Conservation (phyloP, 164 flowering plant genomes). For the Stephania cephalantha region DNA sequence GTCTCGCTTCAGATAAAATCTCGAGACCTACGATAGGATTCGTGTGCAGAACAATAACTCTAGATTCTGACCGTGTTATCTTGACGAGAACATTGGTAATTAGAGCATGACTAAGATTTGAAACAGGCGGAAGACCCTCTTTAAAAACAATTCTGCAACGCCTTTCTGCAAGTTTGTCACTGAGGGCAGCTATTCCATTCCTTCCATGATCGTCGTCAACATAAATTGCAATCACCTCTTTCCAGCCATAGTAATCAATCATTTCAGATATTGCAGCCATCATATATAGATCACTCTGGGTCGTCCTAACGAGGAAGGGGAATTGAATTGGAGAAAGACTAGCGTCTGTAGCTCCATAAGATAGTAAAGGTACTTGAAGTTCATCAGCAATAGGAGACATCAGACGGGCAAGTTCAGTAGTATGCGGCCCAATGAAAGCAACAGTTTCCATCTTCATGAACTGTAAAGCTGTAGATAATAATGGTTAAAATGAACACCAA, state of each 20-base stretch:
- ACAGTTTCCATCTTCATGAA: slow-evolving; percentile 74
- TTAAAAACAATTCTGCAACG: slow-evolving; percentile 68
- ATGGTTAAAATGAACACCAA: background rate
- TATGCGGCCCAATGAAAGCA: slow-evolving; percentile 85
- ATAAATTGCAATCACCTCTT: slow-evolving; percentile 60
- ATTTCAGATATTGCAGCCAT: slow-evolving; percentile 83
- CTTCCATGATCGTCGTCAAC: slow-evolving; percentile 80
- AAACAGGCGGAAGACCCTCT: slow-evolving; percentile 39
- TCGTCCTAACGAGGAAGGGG: slow-evolving; percentile 70
- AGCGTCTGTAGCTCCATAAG: slow-evolving; percentile 89
- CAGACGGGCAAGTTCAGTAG: slow-evolving; percentile 71
- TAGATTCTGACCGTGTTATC: slow-evolving; percentile 56
- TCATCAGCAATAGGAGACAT: slow-evolving; percentile 71
- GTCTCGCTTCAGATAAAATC: slow-evolving; percentile 52
- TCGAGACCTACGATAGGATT: slow-evolving; percentile 43
- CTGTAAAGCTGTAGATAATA: slow-evolving; percentile 45
- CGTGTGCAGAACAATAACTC: slow-evolving; percentile 67
- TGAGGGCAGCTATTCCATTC: slow-evolving; percentile 68
- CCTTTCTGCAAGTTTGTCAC: slow-evolving; percentile 56
- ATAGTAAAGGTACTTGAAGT: slow-evolving; percentile 76
- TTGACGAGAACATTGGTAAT: slow-evolving; percentile 53
- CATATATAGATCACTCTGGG: slow-evolving; percentile 70
- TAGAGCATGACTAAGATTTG: slow-evolving; percentile 23
- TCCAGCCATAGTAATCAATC: slow-evolving; percentile 66
- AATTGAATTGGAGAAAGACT: slow-evolving; percentile 68